These are phyloP conservation scores for Xylariaceae sp. DNA, from an alignment of 2,329 filamentous ascomycete species.

Conservation along the genomic window DNA sequence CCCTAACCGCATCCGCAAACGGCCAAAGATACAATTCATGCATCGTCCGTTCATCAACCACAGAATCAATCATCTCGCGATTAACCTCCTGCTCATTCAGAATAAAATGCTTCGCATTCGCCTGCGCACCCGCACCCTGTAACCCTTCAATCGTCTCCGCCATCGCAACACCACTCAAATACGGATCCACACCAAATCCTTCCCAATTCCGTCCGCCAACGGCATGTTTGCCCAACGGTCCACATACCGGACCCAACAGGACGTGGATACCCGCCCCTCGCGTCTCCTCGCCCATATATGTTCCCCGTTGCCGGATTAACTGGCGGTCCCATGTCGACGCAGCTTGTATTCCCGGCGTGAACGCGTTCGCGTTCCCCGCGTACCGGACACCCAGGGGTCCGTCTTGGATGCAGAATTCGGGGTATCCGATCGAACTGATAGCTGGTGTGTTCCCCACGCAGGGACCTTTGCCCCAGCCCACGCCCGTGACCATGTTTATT, in stretches of 20 bases:
- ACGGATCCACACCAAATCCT: constrained; percentile 73
- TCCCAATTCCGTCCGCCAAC: constrained; percentile 78
- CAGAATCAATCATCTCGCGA: constrained; percentile 49
- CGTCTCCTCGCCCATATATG: constrained; percentile 64
- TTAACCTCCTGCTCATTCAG: constrained; percentile 65
- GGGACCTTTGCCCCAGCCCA: constrained; percentile 67
- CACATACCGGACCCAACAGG: constrained; percentile 68
- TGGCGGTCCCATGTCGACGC: constrained; percentile 76
- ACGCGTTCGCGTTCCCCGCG: constrained; percentile 65
- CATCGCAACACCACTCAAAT: constrained; percentile 60
- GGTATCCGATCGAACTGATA: constrained; percentile 57
- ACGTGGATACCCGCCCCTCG: constrained; percentile 67
- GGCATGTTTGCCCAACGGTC: constrained; percentile 68
- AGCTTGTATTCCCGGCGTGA: constrained; percentile 73
- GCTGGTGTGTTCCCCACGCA: constrained; percentile 61
- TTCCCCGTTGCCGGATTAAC: constrained; percentile 68
- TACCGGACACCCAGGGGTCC: constrained; percentile 72
- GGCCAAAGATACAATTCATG: constrained; percentile 66
- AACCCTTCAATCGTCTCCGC: constrained; percentile 56
- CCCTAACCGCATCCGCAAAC: constrained; percentile 62
- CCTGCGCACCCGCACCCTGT: constrained; percentile 47
- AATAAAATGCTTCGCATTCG: constrained; percentile 56
- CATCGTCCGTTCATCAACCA: constrained; percentile 59
- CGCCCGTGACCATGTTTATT: constrained; percentile 71
- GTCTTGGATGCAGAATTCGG: constrained; percentile 72